Percentiles rank a stretch among this genome's conserved stretches.
These are phyloP conservation scores for Penicillium sp. DNA, from an alignment of 2,329 filamentous ascomycete genomes.

Conservation along the genomic window DNA sequence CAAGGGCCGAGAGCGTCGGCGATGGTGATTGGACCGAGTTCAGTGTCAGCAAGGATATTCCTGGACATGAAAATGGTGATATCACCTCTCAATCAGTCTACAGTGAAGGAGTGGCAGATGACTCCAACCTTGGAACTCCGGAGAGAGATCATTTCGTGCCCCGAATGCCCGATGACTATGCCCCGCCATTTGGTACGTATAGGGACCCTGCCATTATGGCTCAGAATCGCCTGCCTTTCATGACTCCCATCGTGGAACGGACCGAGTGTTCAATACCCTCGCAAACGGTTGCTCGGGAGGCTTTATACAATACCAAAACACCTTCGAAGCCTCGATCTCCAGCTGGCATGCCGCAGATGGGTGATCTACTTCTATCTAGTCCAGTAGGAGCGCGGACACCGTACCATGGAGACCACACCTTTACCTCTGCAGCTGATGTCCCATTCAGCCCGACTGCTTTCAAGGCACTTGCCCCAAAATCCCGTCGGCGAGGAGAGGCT, in stretches of 20 bases:
- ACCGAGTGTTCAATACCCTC: constrained; percentile 79
- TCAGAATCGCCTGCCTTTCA: constrained; percentile 92
- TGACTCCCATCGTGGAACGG: constrained; percentile 97
- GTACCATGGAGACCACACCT: constrained; percentile 48
- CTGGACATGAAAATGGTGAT: constrained; percentile 40
- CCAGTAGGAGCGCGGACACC: constrained; percentile 69
- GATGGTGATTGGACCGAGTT: constrained; percentile 87
- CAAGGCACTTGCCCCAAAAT: constrained; percentile 34
- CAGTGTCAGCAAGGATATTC: constrained; percentile 70
- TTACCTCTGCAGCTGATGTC: constrained; percentile 31
- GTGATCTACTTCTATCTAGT: constrained; percentile 63
- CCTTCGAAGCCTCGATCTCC: constrained; percentile 61
- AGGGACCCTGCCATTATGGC: constrained; percentile 77
- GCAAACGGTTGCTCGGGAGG: constrained; percentile 58
- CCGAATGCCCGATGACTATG: constrained; percentile 83
- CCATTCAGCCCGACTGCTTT: constrained; percentile 40
- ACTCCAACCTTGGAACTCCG: constrained; percentile 35
- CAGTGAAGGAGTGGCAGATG: constrained; percentile 30
- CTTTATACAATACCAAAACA: constrained; percentile 69
- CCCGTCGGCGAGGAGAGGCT: constrained; percentile 51
- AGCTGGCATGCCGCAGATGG: constrained; percentile 28
- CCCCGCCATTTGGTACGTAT: constrained; percentile 75
- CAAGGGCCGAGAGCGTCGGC: constrained; percentile 56
- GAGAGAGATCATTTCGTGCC: constrained; percentile 49
- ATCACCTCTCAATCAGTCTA: constrained; percentile 21